Evolutionary conservation across 129 eudicot species (phyloP).

Genomic region (Apium graveolens): DNA sequence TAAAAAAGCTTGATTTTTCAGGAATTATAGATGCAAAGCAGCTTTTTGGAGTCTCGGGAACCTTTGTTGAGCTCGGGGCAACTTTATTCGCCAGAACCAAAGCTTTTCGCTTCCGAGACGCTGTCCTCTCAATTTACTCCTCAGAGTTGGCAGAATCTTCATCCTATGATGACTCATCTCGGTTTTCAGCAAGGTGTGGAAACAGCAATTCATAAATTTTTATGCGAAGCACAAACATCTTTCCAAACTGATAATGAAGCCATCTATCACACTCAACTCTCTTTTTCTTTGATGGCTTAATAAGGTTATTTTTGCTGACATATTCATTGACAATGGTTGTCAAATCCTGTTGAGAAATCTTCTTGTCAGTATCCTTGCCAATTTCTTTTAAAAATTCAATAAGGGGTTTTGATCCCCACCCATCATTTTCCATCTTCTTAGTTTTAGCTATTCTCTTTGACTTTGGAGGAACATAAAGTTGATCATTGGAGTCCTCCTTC

Average conservation of each 20-base stretch:
- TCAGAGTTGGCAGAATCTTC: conserved; percentile 40
- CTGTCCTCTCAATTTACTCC: conserved; percentile 10
- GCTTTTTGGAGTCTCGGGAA: conserved; percentile 39
- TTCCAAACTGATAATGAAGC: conserved; percentile 58
- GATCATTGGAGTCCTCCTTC: conserved; percentile 40
- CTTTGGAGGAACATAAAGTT: conserved; percentile 16
- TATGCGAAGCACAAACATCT: conserved; percentile 44
- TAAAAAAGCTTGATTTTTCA: conserved; percentile 75
- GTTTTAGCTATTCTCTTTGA: conserved; percentile 38
- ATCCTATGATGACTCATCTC: conserved; percentile 48
- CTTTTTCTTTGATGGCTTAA: conserved; percentile 59
- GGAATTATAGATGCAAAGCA: conserved; percentile 60
- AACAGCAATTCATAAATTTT: conserved; percentile 57
- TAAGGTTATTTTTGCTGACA: conserved; percentile 38
- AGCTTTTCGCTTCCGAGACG: conserved; percentile 21
- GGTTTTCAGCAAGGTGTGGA: conserved; percentile 68
- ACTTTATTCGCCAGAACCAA: conserved; percentile 20
- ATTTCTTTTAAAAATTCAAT: conserved; percentile 66
- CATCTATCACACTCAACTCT: conserved; percentile 57
- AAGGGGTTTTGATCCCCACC: conserved; percentile 79
- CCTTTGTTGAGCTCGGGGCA: conserved; percentile 24
- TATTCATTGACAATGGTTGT: conserved; percentile 44
- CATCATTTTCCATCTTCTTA: conserved; percentile 54
- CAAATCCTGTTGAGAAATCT: conserved; percentile 53
- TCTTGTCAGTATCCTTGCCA: conserved; percentile 45